Conservation (phyloP, 2,329 filamentous ascomycete species). For the Aspergillus sp. region DNA sequence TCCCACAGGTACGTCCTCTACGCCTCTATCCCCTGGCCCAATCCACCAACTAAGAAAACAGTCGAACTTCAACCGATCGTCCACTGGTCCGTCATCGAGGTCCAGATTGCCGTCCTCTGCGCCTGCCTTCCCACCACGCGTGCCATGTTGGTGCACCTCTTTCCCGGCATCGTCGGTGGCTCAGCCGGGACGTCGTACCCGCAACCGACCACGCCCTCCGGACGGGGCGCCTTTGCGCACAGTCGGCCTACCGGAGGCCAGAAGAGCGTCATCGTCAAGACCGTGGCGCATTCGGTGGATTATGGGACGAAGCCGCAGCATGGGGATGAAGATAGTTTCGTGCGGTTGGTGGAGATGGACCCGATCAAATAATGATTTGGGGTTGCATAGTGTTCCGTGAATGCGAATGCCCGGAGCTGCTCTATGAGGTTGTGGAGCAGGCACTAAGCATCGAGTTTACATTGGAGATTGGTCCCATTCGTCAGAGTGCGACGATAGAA, state of each 20-base stretch:
- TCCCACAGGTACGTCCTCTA: constrained; percentile 8
- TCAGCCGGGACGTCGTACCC: constrained; percentile 11
- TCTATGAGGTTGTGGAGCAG: too few relatives aligned
- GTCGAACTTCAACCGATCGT: constrained; percentile 24
- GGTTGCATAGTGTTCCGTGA: too few relatives aligned
- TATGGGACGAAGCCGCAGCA: constrained; percentile 14
- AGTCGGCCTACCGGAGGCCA: not conserved
- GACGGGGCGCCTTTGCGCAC: constrained; percentile 2
- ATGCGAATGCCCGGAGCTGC: too few relatives aligned
- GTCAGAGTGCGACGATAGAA: too few relatives aligned
- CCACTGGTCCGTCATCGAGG: constrained; percentile 29
- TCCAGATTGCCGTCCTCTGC: constrained; percentile 25
- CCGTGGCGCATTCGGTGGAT: constrained; percentile 23
- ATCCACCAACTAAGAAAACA: not conserved
- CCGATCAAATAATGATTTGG: not conserved
- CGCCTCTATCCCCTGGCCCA: not conserved
- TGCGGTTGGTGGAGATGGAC: constrained; percentile 13
- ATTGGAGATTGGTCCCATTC: too few relatives aligned
- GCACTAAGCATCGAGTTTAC: too few relatives aligned
- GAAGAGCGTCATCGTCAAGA: constrained; percentile 23
- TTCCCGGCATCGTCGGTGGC: constrained; percentile 17
- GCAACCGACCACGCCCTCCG: constrained; percentile 2
- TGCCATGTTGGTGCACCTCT: constrained; percentile 20
- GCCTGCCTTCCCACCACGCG: constrained; percentile 26
- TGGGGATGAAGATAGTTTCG: constrained; percentile 4